Base-by-base conservation (phyloP, 257 asterid genomes). In the Plectranthus barbatus region DNA sequence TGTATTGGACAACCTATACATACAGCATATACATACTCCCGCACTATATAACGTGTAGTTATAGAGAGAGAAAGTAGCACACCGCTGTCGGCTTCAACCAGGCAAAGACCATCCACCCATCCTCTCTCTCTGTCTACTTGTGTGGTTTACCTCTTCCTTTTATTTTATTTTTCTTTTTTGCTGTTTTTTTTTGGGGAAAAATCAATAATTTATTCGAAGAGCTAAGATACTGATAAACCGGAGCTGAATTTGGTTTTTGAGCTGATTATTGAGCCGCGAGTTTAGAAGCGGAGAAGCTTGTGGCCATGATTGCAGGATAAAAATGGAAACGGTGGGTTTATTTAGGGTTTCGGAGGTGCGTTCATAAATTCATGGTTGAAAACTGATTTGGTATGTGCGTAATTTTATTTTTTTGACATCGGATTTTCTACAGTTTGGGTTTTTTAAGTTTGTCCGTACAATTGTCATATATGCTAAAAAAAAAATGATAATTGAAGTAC, bases 51-150 rank as follows among this genome's bases (percentile, higher is more conserved):
- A 6, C 3, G 12, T 24, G 0, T 49, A 37, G 47, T 60, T 76
- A 20, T 54, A 56, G 81, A 74, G 79, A 77, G 80, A 76, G 80
- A 73, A 63, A 59, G 23, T 77, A 64, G 53, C 20, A 10, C 61
- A 72, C 51, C 37, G 58, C 81, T 89, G 95, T 89, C 95, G 95
- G 95, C 89, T 86, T 89, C 85, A 74, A 72, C 89, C 91, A 79
- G 86, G 89, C 97, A 86, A 79, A 76, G 77, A 80, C 86, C 82
- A 67, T 76, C 72, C 72, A 18, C 60, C 82, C 76, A 62, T 68
- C 72, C 70, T 57, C 72, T 58, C 36, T 20, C 18, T 37, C 62
- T 12, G 5, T 15, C 44, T 15, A 6, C 69, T 1, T 23, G 29
- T 67, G 52, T 48, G 44, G 44, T 46, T 58, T 47, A 59, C 40